Evolutionary conservation across 371 early-diverging fungal species (phyloP), one percentile per base, ranked within the genome.

Genomic region (Apophysomyces trapeziformis): DNA sequence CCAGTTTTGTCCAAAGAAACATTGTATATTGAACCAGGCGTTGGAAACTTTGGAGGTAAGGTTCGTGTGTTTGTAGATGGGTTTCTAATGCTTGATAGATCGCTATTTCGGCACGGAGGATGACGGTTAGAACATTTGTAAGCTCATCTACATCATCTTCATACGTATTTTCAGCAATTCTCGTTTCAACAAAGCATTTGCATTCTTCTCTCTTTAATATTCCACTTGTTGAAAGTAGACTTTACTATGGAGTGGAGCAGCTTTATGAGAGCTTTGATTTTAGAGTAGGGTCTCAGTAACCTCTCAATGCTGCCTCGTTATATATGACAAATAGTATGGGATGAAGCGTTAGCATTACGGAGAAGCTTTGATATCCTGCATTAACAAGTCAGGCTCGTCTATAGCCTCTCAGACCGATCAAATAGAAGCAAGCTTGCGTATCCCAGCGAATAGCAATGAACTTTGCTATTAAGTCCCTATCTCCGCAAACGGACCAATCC

Each of bases 21-120:
- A 14, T 73, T 91, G 64, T 88, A 75, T 68, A 89, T 94, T 64
- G 89, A 89, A 62, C 93, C 95, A 26, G 93, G 94, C n/a, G 88
- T 93, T 70, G 96, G 96, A 38, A 88, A 94, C 73, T 96, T 95
- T 89, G 93, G 92, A 63, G 88, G 80, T 83, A 71, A 66, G 59
- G 26, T 18, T 1, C 59, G 47, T 39, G 32, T 12, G 32, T 14
- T 58, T 58, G 16, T 12, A 47, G 13, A 47, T 1, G 16, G 21
- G 21, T 21, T 26, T 16, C 58, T 35, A 58, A 5, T 57, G 7
- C 9, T 58, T 36, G 7, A 16, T 60, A 82, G 83, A 83, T 58
- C 83, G 83, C 13, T 83, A 83, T 46, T 83, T 78, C 68, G 83
- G 83, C 43, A 83, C 83, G 2, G 83, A 83, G 65, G 78, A 75